Evolutionary conservation across 164 flowering plant species (phyloP).

Genomic region (Vitis amurensis): DNA sequence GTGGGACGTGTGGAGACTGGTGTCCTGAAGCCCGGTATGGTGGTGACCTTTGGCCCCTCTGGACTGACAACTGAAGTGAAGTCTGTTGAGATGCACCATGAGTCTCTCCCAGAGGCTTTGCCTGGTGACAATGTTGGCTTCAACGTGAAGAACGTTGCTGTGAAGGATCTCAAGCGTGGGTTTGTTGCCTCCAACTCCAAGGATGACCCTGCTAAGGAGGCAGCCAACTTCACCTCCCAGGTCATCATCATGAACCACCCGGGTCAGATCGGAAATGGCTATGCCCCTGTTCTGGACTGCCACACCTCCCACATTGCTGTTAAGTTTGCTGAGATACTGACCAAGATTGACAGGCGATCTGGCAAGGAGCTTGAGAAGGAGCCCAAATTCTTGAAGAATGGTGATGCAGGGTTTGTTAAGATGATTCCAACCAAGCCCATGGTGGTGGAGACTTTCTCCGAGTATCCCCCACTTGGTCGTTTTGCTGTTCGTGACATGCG

Average conservation of each 20-base stretch:
- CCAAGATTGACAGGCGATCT: constrained; percentile 53
- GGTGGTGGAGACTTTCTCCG: constrained; percentile 47
- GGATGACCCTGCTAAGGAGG: constrained; percentile 70
- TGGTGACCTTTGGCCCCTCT: constrained; percentile 66
- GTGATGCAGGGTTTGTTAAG: constrained; percentile 41
- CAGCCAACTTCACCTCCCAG: constrained; percentile 70
- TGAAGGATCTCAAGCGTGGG: constrained; percentile 74
- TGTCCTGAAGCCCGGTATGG: constrained; percentile 66
- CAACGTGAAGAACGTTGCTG: constrained; percentile 72
- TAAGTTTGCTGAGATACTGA: constrained; percentile 40
- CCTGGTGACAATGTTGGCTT: constrained; percentile 74
- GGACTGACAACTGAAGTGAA: constrained; percentile 72
- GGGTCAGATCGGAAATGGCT: constrained; percentile 37
- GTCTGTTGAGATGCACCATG: constrained; percentile 80
- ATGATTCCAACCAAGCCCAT: constrained; percentile 51
- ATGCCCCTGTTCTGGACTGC: constrained; percentile 40
- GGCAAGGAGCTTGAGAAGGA: constrained; percentile 46
- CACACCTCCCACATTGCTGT: constrained; percentile 50
- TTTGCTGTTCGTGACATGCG: constrained; percentile 52
- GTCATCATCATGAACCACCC: constrained; percentile 85
- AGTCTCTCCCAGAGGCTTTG: constrained; percentile 59
- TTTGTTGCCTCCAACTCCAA: constrained; percentile 70
- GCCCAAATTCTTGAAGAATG: constrained; percentile 42
- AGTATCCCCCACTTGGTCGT: constrained; percentile 43
- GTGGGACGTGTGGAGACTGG: constrained; percentile 76